A percentile compares a stretch with the other conserved stretches of the same genome.
Conservation (phyloP, 1,284 basidiomycete species). For the Cutaneotrichosporon sp. region DNA sequence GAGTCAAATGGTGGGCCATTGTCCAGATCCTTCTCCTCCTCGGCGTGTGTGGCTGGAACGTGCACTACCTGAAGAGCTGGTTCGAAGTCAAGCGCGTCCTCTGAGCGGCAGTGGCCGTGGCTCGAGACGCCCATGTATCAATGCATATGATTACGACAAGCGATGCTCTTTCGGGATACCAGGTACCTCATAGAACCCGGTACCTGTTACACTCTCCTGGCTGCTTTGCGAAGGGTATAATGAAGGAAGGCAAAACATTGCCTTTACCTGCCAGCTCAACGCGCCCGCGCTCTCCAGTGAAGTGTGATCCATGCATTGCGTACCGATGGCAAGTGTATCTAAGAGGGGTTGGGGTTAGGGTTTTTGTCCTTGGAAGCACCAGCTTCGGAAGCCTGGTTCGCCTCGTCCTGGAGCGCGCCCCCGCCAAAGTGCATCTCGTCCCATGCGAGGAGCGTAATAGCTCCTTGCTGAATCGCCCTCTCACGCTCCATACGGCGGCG, state of each 20-base stretch:
- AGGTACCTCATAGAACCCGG: too few relatives aligned
- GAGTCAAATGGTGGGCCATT: conserved; percentile 99
- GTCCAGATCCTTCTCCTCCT: conserved; percentile 82
- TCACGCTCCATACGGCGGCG: conserved; percentile 56
- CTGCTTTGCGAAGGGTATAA: too few relatives aligned
- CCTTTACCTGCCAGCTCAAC: too few relatives aligned
- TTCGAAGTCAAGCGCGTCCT: conserved; percentile 94
- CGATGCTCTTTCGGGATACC: too few relatives aligned
- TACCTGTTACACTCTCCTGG: too few relatives aligned
- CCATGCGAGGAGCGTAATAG: not conserved
- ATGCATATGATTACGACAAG: conserved; percentile 3
- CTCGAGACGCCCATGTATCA: conserved; percentile 1
- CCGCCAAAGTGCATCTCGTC: not conserved
- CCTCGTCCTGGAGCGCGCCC: not conserved
- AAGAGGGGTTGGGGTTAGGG: not conserved
- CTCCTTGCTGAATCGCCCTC: conserved; percentile 44
- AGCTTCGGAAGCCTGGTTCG: not conserved
- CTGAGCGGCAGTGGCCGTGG: conserved; percentile 49
- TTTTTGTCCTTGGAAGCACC: not conserved
- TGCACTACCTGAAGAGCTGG: conserved; percentile 91
- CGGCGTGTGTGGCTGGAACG: conserved; percentile 89
- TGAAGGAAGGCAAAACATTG: too few relatives aligned
- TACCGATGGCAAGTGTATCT: not conserved
- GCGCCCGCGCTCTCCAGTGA: too few relatives aligned
- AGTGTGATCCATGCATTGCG: conserved; percentile 5